Base-by-base conservation (phyloP, 305 asterid genomes). In the Fraxinus dipetala region DNA sequence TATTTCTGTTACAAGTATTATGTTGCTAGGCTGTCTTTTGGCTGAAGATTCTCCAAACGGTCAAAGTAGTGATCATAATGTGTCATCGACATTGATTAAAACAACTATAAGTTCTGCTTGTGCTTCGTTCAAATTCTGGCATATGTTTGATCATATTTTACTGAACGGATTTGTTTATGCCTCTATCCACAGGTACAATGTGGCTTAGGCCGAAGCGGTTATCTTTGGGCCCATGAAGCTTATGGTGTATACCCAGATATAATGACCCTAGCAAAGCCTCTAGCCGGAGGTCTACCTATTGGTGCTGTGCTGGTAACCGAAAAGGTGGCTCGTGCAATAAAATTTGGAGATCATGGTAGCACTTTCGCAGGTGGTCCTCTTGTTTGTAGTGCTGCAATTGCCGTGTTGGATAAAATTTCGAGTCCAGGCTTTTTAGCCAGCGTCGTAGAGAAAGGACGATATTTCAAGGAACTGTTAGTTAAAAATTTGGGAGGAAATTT, bases 281-380 rank as follows among this genome's bases (percentile, higher is more conserved):
- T 95, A 24, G 99, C 98, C 0, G 97, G 97, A 77, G 99, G 98
- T 61, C 93, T 94, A 70, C 98, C 99, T 43, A 93, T 94, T 1
- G 99, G 98, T 6, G 99, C 97, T 1, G 95, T 88, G 38, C 81
- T 95, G 13, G 91, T 90, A 18, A 93, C 96, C 0, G 94, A 95
- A 90, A 83, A 86, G 76, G 92, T 95, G 8, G 94, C 96, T 31
- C 81, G 90, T 11, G 89, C 97, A 85, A 95, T 95, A 20, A 89
- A 83, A 13, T 90, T 80, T 63, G 98, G 99, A 72, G 99, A 95
- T 80, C 99, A 95, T 4, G 99, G 97, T 78, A 94, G 98, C 94
- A 95, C 99, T 20, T 95, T 95, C 26, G 99, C 98, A 0, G 99
- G 99, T 10, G 87, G 90, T 84, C 98, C 99, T 70, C 97, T 96